Evolutionary conservation across 2,329 filamentous ascomycete genomes (phyloP).

Genomic region (Colletotrichum simmondsii): DNA sequence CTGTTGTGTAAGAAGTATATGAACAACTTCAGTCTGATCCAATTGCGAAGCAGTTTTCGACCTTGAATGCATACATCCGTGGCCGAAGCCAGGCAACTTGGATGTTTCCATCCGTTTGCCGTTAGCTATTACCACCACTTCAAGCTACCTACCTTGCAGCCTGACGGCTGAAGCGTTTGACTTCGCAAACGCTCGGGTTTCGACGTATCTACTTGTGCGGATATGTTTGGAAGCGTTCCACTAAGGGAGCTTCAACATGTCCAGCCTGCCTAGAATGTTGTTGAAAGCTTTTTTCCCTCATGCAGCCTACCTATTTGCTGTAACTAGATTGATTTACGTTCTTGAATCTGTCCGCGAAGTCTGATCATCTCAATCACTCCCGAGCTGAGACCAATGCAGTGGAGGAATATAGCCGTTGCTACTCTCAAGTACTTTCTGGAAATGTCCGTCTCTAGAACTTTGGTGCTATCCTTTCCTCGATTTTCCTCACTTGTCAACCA

Average conservation of each 20-base stretch:
- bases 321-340: too few relatives aligned
- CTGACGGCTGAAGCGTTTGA: not conserved
- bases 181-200: not conserved
- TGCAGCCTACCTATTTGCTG: too few relatives aligned
- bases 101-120: not conserved
- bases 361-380: too few relatives aligned
- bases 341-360: too few relatives aligned
- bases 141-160: not conserved
- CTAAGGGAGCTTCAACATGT: not conserved
- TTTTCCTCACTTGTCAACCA: too few relatives aligned
- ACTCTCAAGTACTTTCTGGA: too few relatives aligned
- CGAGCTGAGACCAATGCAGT: too few relatives aligned
- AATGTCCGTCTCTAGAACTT: too few relatives aligned
- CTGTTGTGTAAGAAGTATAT: not conserved
- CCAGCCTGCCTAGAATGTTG: not conserved
- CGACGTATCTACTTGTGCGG: not conserved
- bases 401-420: too few relatives aligned
- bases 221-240: not conserved
- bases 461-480: too few relatives aligned
- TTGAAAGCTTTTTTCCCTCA: too few relatives aligned
- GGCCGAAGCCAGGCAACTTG: fast-evolving
- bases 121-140: not conserved
- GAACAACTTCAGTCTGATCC: not conserved
- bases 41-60: not conserved
- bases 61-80: not conserved